Evolutionary conservation across 148 eudicot species (phyloP), one percentile per base, ranked within the genome.

Genomic region (Nyssa sinensis): DNA sequence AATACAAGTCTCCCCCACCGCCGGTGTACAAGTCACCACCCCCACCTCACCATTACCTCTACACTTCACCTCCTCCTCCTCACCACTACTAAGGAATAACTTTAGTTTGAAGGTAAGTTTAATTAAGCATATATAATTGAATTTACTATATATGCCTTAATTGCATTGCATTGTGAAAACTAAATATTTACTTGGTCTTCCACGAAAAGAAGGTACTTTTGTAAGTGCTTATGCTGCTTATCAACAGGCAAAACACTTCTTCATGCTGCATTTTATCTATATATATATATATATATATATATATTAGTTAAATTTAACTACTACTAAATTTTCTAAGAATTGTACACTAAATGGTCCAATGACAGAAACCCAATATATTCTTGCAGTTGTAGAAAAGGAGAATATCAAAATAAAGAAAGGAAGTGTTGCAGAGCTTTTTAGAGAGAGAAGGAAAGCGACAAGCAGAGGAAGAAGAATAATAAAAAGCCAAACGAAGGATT

Each of bases 31-130:
- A n/a, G n/a, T n/a, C n/a, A 29, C 78, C 80, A 12, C 65, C 78
- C 75, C 78, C 80, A 12, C 65, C 78, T 72, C 81, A 24, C 78
- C 78, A 3, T 59, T 59, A 59, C 12, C 25, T 70, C 8, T 75
- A 71, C 66, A 59, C 37, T 21, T 47, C 64, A 25, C 65, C 78
- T 0, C 78, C 79, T 25, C 71, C 70, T 16, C 77, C 78, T n/a
- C n/a, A 62, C 65, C 65, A 62, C 35, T 30, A 62, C 65, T 62
- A 62, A 61, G 33, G 16, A n/a, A 61, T 61, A 5, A 1, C 64
- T 61, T 8, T 27, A 61, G 64, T 61, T 61, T 4, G 13, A 61
- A 62, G 35, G 65, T 62, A 30, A 62, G 65, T 16, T 62, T 30
- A 30, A 62, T 12, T 7, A n/a, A n/a, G n/a, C n/a, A n/a, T n/a